Evolutionary conservation across 2,329 filamentous ascomycete species (phyloP).

Genomic region (Phyllosticta capitalensis): DNA sequence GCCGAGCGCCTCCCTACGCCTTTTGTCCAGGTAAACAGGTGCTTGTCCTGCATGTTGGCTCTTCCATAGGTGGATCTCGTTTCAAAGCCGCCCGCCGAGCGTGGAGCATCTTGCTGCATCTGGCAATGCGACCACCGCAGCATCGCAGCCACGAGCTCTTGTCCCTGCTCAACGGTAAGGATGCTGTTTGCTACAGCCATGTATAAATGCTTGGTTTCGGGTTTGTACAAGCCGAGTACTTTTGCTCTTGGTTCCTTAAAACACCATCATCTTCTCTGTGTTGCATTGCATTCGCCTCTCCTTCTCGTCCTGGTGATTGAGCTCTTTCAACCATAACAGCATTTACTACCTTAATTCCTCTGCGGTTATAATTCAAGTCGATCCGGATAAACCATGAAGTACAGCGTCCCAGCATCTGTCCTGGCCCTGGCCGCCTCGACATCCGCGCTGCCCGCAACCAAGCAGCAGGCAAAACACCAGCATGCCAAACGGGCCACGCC

Average conservation of each 20-base stretch:
- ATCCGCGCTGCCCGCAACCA: constrained; percentile 1
- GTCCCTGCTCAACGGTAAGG: not conserved
- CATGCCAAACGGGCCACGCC: constrained; percentile 19
- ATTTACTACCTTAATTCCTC: not conserved
- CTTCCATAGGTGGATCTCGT: constrained; percentile 10
- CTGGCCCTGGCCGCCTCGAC: constrained; percentile 3
- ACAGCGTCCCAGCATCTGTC: constrained; percentile 2
- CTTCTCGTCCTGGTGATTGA: constrained; percentile 2
- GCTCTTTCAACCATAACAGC: not conserved
- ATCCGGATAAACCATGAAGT: constrained; percentile 3
- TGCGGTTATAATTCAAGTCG: not conserved
- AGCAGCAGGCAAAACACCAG: not conserved
- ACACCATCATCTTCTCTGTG: not conserved
- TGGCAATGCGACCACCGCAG: not conserved
- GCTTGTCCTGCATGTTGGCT: constrained; percentile 2
- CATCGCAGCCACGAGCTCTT: not conserved
- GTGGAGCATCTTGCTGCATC: constrained; percentile 1
- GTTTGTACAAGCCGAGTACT: not conserved
- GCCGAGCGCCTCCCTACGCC: not conserved
- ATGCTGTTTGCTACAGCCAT: not conserved
- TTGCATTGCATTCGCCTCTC: not conserved
- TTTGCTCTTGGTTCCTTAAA: not conserved
- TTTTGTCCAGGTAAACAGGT: not conserved
- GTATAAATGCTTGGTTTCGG: not conserved
- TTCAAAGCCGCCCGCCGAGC: constrained; percentile 3